A percentile compares a stretch with the other conserved stretches of the same genome.
These are phyloP conservation scores for Wallacemonas sp. DNA, from an alignment of 208 protist species.

Conservation along the genomic window DNA sequence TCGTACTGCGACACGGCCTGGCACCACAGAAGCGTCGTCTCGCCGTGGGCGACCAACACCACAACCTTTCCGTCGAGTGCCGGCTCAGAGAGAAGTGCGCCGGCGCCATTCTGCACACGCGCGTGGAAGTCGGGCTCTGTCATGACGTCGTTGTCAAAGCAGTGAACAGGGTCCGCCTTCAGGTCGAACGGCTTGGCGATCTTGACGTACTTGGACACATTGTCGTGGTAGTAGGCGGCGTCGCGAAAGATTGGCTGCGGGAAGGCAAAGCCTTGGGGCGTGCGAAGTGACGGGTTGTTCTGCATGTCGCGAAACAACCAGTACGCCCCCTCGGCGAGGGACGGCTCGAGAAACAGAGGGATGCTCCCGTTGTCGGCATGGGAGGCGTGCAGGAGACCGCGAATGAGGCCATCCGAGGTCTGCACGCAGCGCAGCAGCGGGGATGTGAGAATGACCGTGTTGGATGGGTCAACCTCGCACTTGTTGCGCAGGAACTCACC, in stretches of 20 bases:
- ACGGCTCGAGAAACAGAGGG: slow-evolving; percentile 47
- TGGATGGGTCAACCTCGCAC: slow-evolving; percentile 22
- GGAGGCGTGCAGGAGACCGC: slow-evolving; percentile 20
- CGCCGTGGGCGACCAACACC: slow-evolving; percentile 39
- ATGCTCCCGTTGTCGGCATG: neutral
- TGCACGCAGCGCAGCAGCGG: slow-evolving; percentile 58
- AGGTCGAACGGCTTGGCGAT: slow-evolving; percentile 36
- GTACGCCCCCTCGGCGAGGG: slow-evolving; percentile 40
- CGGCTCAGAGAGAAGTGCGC: slow-evolving; percentile 22
- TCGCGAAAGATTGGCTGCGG: slow-evolving; percentile 38
- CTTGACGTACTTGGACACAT: slow-evolving; percentile 36
- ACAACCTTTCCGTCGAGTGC: slow-evolving; percentile 46
- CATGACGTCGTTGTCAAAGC: slow-evolving; percentile 27
- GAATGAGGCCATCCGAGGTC: slow-evolving; percentile 47
- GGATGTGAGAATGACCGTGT: slow-evolving; percentile 40
- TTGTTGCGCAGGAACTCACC: slow-evolving; percentile 34
- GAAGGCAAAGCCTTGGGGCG: slow-evolving; percentile 26
- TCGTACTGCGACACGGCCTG: slow-evolving; percentile 16
- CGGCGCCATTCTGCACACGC: slow-evolving; percentile 26
- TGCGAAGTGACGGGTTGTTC: slow-evolving; percentile 31
- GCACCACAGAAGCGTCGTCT: slow-evolving; percentile 34
- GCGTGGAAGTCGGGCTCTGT: slow-evolving; percentile 34
- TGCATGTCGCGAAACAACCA: slow-evolving; percentile 54
- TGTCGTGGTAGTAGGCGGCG: slow-evolving; percentile 29
- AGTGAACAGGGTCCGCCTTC: slow-evolving; percentile 29